Base-by-base conservation (phyloP, 768 basidiomycete species). In the Infundibulicybe gibba region DNA sequence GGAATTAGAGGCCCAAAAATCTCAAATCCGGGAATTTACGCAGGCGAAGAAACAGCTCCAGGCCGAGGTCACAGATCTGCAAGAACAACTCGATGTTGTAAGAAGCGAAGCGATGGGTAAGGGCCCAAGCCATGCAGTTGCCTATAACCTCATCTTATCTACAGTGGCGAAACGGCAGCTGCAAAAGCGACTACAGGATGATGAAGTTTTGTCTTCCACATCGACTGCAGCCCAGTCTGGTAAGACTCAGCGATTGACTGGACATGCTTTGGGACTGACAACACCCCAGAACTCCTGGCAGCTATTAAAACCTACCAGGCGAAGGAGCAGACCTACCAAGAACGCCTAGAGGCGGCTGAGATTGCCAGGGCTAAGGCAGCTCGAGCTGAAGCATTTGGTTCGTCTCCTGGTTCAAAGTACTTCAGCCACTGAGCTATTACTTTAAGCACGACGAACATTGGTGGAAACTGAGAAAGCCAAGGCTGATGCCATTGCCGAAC, bases 321-420 rank as follows among this genome's bases (percentile, higher is more conserved):
- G 25, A 87, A 88, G 56, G 74, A 80, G 31, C 72, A 77, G 41
- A 66, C 72, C 1, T 79, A 80, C 47, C 75, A 80, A 25, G 73
- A 75, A 39, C 76, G 77, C 9, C 71, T 87, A 16, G 83, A 90
- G 59, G 77, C 77, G 11, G 75, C 81, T 1, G 87, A 90, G 56
- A 79, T 87, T 43, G 80, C 79, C 6, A 72, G 78, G 40, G 84
- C 78, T 5, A 87, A 81, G 54, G 74, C 77, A 12, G 76, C 79
- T 40, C 77, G 83, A 13, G 77, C 76, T 3, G 87, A 88, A 62
- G 73, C 78, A 4, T 73, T 77, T 54, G 72, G 88, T 88, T 49
- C 43, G 70, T 32, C 5, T 9, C n/a, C 49, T 16, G 32, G 12
- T 40, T 25, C 8, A 8, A 13, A n/a, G 10, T 39, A 38, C 16